Evolutionary conservation across 176 grass and related monocot genomes (phyloP), one percentile per base, ranked within the genome.

Genomic region (Chrysopogon serrulatus): DNA sequence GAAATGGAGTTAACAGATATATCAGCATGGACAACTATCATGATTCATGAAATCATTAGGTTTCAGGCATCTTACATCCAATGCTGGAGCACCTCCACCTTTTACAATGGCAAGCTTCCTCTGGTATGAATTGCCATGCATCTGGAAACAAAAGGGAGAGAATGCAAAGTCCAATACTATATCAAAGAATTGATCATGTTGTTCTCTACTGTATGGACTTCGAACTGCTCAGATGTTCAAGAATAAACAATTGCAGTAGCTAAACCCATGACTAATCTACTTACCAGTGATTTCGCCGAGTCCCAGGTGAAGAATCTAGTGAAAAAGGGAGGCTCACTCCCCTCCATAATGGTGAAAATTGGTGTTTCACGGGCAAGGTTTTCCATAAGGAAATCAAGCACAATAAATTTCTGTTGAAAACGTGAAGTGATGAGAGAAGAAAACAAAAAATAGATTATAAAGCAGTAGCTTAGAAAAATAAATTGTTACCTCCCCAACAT

Each of bases 241-340:
- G n/a, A 79, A 68, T 39, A 82, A 81, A 40, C 33, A 76, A 66
- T 42, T 36, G 31, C 13, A 86, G 6, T 36, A 10, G 53, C 44
- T 81, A 66, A 26, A 57, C 28, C 44, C 9, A 80, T 30, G 18
- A 79, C 63, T 80, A 77, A 51, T 85, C 63, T 86, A 61, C 75
- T 71, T 95, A 95, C 96, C 63, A 90, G 70, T 64, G 92, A 89
- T 87, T 92, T 97, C 2, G 91, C 33, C 1, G 80, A 85, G 81
- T 98, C 96, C 93, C 96, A 95, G 47, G 65, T 85, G 81, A 98
- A 95, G 91, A 98, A 98, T 47, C 93, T 91, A 69, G 89, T 93
- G 84, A 98, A 95, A 79, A 98, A 95, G 14, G 87, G 65, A 63
- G 96, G 91, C 60, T 98, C 92, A 28, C 87, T 95, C 82, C 93